phyloP scores from a whole-genome alignment of 2,329 filamentous ascomycete species.

The Cercospora sp. region DNA sequence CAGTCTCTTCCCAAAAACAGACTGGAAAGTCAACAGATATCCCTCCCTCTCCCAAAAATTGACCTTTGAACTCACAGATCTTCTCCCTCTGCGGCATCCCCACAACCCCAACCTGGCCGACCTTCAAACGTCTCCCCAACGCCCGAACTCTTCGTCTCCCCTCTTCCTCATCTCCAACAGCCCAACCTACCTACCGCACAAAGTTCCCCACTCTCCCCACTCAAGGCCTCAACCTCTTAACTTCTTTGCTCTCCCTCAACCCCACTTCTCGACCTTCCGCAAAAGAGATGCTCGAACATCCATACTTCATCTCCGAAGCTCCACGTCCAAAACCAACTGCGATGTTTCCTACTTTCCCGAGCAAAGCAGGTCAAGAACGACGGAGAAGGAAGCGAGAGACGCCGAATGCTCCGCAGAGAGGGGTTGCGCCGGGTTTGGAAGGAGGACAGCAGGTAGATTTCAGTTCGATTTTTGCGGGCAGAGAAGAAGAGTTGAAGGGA shows the following conservation, averaged over 20 bases:
- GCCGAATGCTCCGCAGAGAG: conserved; percentile 80
- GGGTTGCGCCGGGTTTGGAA: conserved; percentile 45
- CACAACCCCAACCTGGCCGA: conserved; percentile 78
- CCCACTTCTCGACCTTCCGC: conserved; percentile 71
- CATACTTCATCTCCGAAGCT: conserved; percentile 80
- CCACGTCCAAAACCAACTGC: conserved; percentile 85
- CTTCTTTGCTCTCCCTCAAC: conserved; percentile 70
- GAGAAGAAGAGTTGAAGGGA: conserved; percentile 50
- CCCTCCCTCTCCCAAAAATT: conserved; percentile 18
- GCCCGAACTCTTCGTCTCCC: conserved; percentile 72
- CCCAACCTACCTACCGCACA: conserved; percentile 56
- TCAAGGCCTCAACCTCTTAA: conserved; percentile 70
- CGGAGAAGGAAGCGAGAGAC: conserved; percentile 69
- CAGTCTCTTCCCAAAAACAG: conserved; percentile 21
- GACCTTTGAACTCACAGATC: conserved; percentile 53
- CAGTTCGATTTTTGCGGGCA: conserved; percentile 51
- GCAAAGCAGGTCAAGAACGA: conserved; percentile 83
- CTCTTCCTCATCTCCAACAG: background rate
- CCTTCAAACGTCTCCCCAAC: conserved; percentile 83
- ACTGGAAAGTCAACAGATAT: conserved; percentile 34
- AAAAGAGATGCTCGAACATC: conserved; percentile 70
- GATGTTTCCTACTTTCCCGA: conserved; percentile 96
- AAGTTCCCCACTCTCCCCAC: conserved; percentile 80
- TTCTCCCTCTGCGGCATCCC: conserved; percentile 88
- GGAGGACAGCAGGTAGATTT: conserved; percentile 46